Conservation (phyloP, 2,329 filamentous ascomycete genomes). For the Neodidymelliopsis sp. region DNA sequence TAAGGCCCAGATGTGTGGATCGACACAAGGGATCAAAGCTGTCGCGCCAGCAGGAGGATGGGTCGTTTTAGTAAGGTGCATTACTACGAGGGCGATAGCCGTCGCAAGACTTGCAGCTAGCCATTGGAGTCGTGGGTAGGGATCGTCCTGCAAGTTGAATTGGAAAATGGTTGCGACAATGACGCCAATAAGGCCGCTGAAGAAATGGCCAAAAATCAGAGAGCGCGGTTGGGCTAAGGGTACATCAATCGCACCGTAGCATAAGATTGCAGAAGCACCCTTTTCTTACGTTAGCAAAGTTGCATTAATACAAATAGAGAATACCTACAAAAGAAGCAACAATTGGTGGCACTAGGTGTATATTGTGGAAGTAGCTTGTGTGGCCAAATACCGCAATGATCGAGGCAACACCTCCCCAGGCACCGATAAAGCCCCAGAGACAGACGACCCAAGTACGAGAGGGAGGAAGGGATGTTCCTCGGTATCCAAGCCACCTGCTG, state of each 20-base stretch:
- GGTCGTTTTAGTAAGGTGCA: conserved; percentile 56
- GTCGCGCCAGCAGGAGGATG: conserved; percentile 59
- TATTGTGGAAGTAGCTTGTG: conserved; percentile 47
- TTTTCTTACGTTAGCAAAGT: conserved; percentile 25
- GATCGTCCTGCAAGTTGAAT: conserved; percentile 41
- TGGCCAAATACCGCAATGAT: conserved; percentile 52
- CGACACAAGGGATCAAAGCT: conserved; percentile 53
- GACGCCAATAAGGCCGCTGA: conserved; percentile 55
- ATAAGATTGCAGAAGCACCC: conserved; percentile 56
- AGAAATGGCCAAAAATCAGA: conserved; percentile 54
- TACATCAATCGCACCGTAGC: conserved; percentile 55
- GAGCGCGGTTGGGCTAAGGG: conserved; percentile 57
- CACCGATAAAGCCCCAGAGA: conserved; percentile 53
- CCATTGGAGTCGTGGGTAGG: conserved; percentile 49
- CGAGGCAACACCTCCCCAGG: conserved; percentile 52
- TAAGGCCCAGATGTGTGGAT: conserved; percentile 49
- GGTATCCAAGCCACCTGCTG: conserved; percentile 68
- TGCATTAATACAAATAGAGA: neutral
- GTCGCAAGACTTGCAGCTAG: conserved; percentile 53
- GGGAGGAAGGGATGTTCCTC: conserved; percentile 38
- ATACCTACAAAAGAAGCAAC: conserved; percentile 50
- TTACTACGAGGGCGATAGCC: conserved; percentile 53
- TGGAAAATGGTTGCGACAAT: conserved; percentile 54
- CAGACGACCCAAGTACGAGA: conserved; percentile 46
- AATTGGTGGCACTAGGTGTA: conserved; percentile 51